Evolutionary conservation across 257 asterid species (phyloP), one percentile per base, ranked within the genome.

Genomic region (Ballota nigra): DNA sequence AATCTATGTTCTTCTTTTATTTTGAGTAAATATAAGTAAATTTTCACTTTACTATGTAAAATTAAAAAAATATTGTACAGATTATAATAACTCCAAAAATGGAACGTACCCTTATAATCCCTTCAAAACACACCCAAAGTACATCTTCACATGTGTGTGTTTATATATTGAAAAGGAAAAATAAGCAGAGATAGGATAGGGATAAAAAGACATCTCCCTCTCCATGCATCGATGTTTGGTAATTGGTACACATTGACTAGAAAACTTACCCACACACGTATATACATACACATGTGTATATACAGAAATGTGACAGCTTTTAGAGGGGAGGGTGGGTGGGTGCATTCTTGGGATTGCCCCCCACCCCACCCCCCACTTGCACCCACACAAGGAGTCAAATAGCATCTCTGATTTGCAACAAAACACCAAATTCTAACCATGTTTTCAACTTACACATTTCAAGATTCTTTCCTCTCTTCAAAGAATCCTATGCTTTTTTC

Each of bases 401-500:
- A 71, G 80, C 84, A 81, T 84, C 86, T 84, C 75, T 79, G 70
- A 62, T 81, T 70, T 74, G 67, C 78, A 70, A 74, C 40, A 52
- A 31, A 71, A 73, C 77, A 58, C 72, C 74, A 75, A 70, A 74
- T 62, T 63, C 53, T 57, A 40, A 45, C 75, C 74, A 66, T 79
- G 70, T 71, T 63, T 63, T 72, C 23, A 38, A 61, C 73, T 77
- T 77, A 40, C 82, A 77, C 78, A 75, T 72, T 77, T 76, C 68
- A 62, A 79, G 83, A 77, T 61, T 79, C 80, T 75, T 73, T 56
- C 52, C 24, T 34, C 55, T 23, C 26, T 5, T 58, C 41, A 79
- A 76, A 78, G 88, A 65, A 87, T 85, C 89, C 86, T 77, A 84
- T 84, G 89, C 85, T 67, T 60, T 78, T 76, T n/a, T 65, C 47